phyloP scores from a whole-genome alignment of 2,329 filamentous ascomycete genomes.

The Proliferodiscus dingleyae region DNA sequence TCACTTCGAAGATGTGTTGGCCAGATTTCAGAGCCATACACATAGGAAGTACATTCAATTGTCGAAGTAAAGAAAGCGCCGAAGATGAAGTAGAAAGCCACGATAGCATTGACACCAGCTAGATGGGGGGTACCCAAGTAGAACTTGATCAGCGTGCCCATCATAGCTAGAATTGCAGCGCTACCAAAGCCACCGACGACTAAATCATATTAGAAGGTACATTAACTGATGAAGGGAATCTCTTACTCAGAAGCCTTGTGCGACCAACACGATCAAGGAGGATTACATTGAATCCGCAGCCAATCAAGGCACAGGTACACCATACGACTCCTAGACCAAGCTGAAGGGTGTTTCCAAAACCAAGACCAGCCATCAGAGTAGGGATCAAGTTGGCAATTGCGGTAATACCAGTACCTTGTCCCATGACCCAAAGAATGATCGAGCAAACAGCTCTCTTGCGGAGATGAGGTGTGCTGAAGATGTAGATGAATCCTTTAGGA shows the following conservation, averaged over 20 bases:
- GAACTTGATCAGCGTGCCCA: conserved; percentile 23
- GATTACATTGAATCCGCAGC: conserved; percentile 27
- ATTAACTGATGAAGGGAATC: conserved; percentile 7
- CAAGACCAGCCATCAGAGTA: conserved; percentile 30
- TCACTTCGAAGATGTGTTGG: conserved; percentile 31
- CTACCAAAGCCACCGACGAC: conserved; percentile 23
- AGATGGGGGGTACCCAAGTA: conserved; percentile 21
- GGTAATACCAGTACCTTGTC: conserved; percentile 29
- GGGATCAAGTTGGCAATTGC: conserved; percentile 31
- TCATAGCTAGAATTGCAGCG: conserved; percentile 20
- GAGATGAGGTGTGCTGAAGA: conserved; percentile 25
- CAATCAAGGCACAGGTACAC: conserved; percentile 26
- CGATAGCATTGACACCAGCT: conserved; percentile 24
- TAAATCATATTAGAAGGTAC: conserved; percentile 6
- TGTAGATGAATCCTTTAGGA: conserved; percentile 27
- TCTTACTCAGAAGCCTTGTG: conserved; percentile 9
- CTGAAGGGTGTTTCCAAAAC: conserved; percentile 27
- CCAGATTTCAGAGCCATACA: conserved; percentile 34
- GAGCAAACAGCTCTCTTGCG: conserved; percentile 28
- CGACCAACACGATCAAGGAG: conserved; percentile 30
- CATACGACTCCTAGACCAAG: conserved; percentile 29
- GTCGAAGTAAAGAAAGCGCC: conserved; percentile 22
- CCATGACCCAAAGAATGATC: conserved; percentile 30
- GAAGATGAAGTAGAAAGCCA: conserved; percentile 23
- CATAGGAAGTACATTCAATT: conserved; percentile 21